Evolutionary conservation across 2,329 filamentous ascomycete genomes (phyloP).

Genomic region (Neofusicoccum sp.): DNA sequence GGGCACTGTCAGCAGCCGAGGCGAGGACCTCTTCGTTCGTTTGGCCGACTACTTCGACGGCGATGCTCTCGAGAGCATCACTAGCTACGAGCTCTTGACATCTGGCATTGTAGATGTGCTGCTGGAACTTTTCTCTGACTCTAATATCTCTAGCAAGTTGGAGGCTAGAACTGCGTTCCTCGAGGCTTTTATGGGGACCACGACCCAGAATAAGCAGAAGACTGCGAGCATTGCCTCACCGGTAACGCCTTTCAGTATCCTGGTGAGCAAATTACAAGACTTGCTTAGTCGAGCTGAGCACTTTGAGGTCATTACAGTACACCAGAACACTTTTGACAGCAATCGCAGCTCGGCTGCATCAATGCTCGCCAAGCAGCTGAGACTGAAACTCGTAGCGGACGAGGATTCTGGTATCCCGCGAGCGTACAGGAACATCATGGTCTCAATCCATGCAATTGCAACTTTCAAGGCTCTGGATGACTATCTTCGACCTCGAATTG

Average conservation of each 20-base stretch:
- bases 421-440: conserved; percentile 91
- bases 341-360: conserved; percentile 89
- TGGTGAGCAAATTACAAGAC: conserved; percentile 94
- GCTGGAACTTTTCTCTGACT: conserved; percentile 77
- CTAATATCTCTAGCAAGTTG: conserved; percentile 55
- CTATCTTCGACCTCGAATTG: conserved; percentile 89
- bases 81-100: conserved; percentile 89
- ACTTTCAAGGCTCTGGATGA: conserved; percentile 97
- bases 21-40: conserved; percentile 69
- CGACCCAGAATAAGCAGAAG: conserved; percentile 62
- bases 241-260: conserved; percentile 82
- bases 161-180: conserved; percentile 82
- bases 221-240: conserved; percentile 69
- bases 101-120: conserved; percentile 87
- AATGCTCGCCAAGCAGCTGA: conserved; percentile 95
- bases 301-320: conserved; percentile 95
- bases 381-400: conserved; percentile 84
- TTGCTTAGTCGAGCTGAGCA: conserved; percentile 94
- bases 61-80: conserved; percentile 88
- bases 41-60: conserved; percentile 85
- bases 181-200: conserved; percentile 85
- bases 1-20: conserved; percentile 46
- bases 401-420: conserved; percentile 88
- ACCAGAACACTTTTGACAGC: conserved; percentile 87
- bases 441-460: conserved; percentile 96